These are phyloP conservation scores for Trametes hirsuta DNA, from an alignment of 1,284 basidiomycete genomes.

Conservation along the genomic window DNA sequence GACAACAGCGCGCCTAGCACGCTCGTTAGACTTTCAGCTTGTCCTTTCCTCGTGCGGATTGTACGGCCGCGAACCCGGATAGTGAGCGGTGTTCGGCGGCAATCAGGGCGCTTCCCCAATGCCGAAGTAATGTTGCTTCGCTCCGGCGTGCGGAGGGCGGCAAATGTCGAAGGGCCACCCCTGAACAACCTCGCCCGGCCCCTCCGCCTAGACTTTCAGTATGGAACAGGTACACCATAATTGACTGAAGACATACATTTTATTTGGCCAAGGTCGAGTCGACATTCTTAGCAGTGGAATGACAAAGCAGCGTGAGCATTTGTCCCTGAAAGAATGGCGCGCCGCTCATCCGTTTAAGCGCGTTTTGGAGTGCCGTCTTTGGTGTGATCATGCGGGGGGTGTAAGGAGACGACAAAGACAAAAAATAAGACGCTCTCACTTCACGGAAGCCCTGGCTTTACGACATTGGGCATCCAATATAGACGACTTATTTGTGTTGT, in stretches of 20 bases:
- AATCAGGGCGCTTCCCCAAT: background rate
- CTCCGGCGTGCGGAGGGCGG: background rate
- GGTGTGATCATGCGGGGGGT: background rate
- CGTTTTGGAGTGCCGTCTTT: background rate
- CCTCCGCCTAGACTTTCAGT: background rate
- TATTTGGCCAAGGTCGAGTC: background rate
- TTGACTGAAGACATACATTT: background rate
- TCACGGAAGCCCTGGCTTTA: background rate
- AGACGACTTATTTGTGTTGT: background rate
- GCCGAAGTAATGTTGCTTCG: background rate
- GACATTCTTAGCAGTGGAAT: conserved; percentile 1
- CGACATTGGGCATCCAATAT: too few species aligned
- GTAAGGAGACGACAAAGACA: background rate
- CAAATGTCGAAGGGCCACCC: background rate
- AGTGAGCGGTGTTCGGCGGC: background rate
- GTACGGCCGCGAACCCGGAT: background rate
- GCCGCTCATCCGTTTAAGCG: background rate
- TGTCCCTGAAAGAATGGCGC: conserved; percentile 10
- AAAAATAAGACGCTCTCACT: background rate
- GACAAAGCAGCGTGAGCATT: background rate
- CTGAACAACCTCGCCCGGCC: background rate
- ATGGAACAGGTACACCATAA: conserved; percentile 1
- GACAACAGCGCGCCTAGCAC: too few species aligned
- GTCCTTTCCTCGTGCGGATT: too few species aligned
- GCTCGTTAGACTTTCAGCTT: too few species aligned